Evolutionary conservation across 169 alveolate genomes (phyloP), one percentile per base, ranked within the genome.

Genomic region (Pseudocohnilembus persalinus): DNA sequence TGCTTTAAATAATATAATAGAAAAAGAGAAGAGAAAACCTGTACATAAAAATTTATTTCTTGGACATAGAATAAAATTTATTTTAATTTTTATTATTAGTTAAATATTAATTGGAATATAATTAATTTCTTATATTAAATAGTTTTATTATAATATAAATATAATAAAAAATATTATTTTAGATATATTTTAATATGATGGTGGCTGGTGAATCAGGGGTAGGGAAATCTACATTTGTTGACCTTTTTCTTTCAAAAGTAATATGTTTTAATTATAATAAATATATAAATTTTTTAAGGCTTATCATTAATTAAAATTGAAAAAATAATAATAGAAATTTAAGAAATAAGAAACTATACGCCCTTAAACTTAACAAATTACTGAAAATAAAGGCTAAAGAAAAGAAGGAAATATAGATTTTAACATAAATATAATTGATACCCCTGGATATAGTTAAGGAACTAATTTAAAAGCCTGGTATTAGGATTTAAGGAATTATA

Each of bases 181-280:
- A 85, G 89, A 79, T 77, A 26, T 73, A 34, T 27, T 31, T 85
- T 32, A 85, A 85, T 63, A 30, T 79, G 24, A 85, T 85, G 73
- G 77, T 85, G 0, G 84, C 73, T 31, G 89, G 89, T 0, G 31
- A 68, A 24, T 73, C 85, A 25, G 86, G 86, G 0, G 33, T 85
- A 79, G 89, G 89, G n/a, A 85, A 85, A 32, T 78, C 86, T 0
- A 85, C 89, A 1, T 85, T 85, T 34, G 73, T 85, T 0, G 89
- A 85, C 31, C 83, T 76, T 29, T 29, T 85, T 20, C 74, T 85
- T 11, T n/a, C 34, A 31, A 68, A 33, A 30, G 82, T 77, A 77
- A 77, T 20, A 31, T 24, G 6, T 15, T 4, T 73, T 73, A 64
- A 64, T 64, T 24, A 24, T 64, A 24, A 24, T 73, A n/a, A 29